These are phyloP conservation scores for Oryza officinalis DNA, from an alignment of 176 grass and related monocot species.

Conservation along the genomic window DNA sequence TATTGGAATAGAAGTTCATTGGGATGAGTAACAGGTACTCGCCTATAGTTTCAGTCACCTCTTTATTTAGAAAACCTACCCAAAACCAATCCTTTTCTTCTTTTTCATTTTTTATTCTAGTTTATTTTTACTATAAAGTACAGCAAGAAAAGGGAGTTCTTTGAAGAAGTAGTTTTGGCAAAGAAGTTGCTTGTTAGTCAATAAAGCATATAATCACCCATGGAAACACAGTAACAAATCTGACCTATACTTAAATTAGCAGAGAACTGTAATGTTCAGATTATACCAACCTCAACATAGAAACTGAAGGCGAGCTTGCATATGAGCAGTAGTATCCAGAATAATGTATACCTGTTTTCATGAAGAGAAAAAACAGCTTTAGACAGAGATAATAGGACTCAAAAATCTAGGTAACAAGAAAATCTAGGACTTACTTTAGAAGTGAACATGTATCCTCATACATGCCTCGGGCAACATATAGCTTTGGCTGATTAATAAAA, in stretches of 20 bases:
- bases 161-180: no score
- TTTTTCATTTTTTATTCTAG: no score
- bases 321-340: conserved; percentile 97
- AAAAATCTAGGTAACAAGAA: conserved; percentile 22
- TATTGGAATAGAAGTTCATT: no score
- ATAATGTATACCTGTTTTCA: conserved; percentile 78
- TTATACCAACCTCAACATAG: conserved; percentile 86
- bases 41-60: no score
- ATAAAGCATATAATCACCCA: background rate
- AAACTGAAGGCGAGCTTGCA: conserved; percentile 96
- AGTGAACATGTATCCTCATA: conserved; percentile 80
- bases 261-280: background rate
- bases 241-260: background rate
- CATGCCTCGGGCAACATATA: conserved; percentile 95
- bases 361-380: conserved; percentile 23
- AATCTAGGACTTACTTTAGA: conserved; percentile 69
- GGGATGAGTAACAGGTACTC: no score
- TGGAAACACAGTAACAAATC: background rate
- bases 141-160: no score
- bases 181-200: background rate
- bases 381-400: conserved; percentile 6
- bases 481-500: conserved; percentile 63
- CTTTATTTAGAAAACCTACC: no score
- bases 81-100: no score
- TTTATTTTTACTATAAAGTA: no score